Conservation (phyloP, 2,329 filamentous ascomycete species). For the Colletotrichum godetiae region DNA sequence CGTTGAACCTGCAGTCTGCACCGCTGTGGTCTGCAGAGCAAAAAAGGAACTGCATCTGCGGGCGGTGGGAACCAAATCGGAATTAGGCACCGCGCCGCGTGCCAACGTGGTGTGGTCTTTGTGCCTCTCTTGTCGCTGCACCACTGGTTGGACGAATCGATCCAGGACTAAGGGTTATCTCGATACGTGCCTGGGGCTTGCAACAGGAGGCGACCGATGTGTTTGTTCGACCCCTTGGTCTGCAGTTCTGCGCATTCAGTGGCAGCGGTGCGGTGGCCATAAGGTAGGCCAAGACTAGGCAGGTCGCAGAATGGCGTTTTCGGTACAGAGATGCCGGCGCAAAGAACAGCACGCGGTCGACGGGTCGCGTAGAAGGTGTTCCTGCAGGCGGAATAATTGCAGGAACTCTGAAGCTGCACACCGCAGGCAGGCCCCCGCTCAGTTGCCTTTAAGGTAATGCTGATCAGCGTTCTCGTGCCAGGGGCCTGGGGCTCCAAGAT, state of each 20-base stretch:
- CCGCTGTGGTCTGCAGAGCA: background rate
- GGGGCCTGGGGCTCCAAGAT: background rate
- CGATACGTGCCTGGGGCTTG: conserved; percentile 7
- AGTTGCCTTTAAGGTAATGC: conserved; percentile 21
- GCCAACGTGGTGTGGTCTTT: conserved; percentile 7
- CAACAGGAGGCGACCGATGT: background rate
- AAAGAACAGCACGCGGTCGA: background rate
- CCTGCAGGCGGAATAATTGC: conserved; percentile 18
- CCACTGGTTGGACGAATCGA: conserved; percentile 10
- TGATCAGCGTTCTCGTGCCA: conserved; percentile 13
- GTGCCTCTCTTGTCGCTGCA: background rate
- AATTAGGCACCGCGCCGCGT: background rate
- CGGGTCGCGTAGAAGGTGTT: conserved; percentile 10
- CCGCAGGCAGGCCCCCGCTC: conserved; percentile 24
- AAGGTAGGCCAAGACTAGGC: conserved; percentile 11
- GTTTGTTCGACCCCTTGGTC: background rate
- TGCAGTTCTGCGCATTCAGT: conserved; percentile 8
- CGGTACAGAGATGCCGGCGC: background rate
- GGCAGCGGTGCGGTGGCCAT: background rate
- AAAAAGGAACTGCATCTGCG: conserved; percentile 5
- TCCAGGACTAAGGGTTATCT: conserved; percentile 3
- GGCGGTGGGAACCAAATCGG: background rate
- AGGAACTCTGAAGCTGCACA: conserved; percentile 22
- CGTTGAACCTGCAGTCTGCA: background rate
- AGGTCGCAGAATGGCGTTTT: background rate